Conservation (phyloP, 164 flowering plant genomes). For the Paratinospora sagittata region DNA sequence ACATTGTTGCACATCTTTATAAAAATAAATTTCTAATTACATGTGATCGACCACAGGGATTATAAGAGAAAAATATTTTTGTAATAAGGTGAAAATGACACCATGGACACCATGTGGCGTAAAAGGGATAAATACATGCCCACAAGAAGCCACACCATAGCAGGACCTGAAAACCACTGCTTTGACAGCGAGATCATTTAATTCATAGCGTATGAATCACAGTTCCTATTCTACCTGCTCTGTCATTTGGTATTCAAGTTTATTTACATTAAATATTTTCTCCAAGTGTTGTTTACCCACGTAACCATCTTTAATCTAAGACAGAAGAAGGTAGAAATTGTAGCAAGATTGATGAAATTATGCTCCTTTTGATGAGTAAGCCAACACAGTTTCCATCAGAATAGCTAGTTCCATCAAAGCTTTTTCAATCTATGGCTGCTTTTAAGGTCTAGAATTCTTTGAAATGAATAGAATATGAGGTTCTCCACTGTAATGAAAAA, state of each 20-base stretch:
- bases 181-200: neutral
- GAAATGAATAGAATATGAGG: neutral
- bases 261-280: neutral
- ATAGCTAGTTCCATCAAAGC: conserved; percentile 1
- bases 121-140: too few relatives aligned
- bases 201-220: neutral
- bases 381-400: neutral
- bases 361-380: neutral
- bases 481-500: too few relatives aligned
- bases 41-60: too few relatives aligned
- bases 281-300: neutral
- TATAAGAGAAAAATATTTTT: too few relatives aligned
- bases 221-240: neutral
- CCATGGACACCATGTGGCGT: too few relatives aligned
- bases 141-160: neutral
- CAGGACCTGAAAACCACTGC: too few relatives aligned
- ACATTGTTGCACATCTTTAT: too few relatives aligned
- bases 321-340: neutral
- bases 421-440: neutral
- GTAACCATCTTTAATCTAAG: neutral
- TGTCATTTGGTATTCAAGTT: neutral
- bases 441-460: neutral
- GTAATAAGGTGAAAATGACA: too few relatives aligned
- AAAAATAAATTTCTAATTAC: too few relatives aligned
- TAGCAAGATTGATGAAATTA: neutral